These are phyloP conservation scores for Punctularia strigosozonata DNA, from an alignment of 768 basidiomycete genomes.

Conservation along the genomic window DNA sequence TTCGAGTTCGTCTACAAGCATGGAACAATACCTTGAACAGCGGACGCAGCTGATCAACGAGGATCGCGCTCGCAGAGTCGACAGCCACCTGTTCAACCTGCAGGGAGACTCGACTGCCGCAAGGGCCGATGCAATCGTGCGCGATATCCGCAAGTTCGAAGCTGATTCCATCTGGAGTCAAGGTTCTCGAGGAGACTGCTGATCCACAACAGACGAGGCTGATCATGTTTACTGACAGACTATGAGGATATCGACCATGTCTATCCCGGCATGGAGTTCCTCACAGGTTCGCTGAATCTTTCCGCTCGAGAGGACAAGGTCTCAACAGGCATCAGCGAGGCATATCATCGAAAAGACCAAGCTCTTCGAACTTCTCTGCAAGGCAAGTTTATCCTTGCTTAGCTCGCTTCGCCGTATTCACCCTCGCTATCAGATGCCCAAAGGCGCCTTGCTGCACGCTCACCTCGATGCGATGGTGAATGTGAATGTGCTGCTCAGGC, in stretches of 20 bases:
- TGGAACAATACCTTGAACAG: slow-evolving; percentile 12
- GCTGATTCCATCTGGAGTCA: slow-evolving; percentile 45
- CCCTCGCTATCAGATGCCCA: slow-evolving; percentile 49
- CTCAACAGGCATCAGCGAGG: slow-evolving; percentile 36
- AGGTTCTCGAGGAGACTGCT: no score
- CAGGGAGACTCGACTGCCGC: slow-evolving; percentile 21
- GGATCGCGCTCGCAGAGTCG: slow-evolving; percentile 17
- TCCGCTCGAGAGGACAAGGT: neutral
- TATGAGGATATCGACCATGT: slow-evolving; percentile 43
- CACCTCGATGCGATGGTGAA: slow-evolving; percentile 71
- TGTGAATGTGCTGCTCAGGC: slow-evolving; percentile 32
- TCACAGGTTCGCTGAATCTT: slow-evolving; percentile 48
- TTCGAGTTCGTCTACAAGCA: no score
- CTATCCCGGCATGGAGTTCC: slow-evolving; percentile 72
- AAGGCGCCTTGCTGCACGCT: slow-evolving; percentile 63
- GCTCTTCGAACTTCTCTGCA: slow-evolving; percentile 49
- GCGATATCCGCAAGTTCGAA: slow-evolving; percentile 43
- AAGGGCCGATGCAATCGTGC: slow-evolving; percentile 43
- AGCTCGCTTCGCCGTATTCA: neutral
- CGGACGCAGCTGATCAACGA: slow-evolving; percentile 15
- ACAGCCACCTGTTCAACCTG: slow-evolving; percentile 7
- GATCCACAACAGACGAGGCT: no score
- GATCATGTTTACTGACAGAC: no score
- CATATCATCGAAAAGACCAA: slow-evolving; percentile 46
- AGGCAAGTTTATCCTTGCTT: slow-evolving; percentile 24